Evolutionary conservation across 225 moss, liverwort and hornwort species (phyloP).

Genomic region (Asterella californica): DNA sequence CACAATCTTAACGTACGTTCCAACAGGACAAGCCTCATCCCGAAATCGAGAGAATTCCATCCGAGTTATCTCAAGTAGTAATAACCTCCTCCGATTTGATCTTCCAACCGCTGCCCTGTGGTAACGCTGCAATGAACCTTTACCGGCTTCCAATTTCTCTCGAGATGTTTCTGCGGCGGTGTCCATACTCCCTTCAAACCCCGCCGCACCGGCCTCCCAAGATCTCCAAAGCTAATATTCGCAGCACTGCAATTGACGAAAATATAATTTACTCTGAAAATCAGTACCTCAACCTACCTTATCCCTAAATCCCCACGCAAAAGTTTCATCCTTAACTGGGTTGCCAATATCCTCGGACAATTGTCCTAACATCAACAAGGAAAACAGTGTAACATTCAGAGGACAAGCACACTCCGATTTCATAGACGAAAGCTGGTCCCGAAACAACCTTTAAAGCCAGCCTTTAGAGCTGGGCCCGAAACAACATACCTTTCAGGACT

Average conservation of each 20-base stretch:
- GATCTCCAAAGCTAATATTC: background rate
- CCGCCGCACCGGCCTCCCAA: background rate
- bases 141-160: background rate
- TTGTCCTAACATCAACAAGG: background rate
- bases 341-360: too few relatives aligned
- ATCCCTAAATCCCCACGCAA: too few relatives aligned
- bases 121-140: background rate
- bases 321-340: too few relatives aligned
- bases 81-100: background rate
- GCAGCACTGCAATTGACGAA: background rate
- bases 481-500: constrained; percentile 9
- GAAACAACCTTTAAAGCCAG: too few relatives aligned
- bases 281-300: too few relatives aligned
- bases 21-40: constrained; percentile 7
- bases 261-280: background rate
- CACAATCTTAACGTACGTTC: background rate
- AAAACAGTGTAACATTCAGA: too few relatives aligned
- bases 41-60: background rate
- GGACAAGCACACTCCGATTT: too few relatives aligned
- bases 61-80: background rate
- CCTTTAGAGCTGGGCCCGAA: background rate
- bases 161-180: background rate
- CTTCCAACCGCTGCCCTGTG: background rate
- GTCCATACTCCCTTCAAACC: background rate
- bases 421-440: too few relatives aligned